These are phyloP conservation scores for Daldinia sp. DNA, from an alignment of 2,329 filamentous ascomycete species.

Conservation along the genomic window DNA sequence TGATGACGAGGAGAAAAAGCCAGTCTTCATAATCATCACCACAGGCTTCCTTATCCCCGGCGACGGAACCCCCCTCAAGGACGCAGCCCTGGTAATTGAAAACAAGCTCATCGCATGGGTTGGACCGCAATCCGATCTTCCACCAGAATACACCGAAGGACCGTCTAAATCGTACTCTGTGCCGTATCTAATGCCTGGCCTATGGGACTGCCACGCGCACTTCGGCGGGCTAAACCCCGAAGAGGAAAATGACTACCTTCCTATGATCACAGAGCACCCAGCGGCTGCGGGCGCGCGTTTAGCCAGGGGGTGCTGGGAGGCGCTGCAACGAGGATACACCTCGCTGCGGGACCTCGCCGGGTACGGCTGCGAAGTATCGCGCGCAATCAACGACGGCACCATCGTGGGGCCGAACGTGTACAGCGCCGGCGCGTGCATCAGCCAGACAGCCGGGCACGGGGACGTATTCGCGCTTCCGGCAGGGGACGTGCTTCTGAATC, in stretches of 20 bases:
- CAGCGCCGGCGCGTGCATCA: constrained; percentile 51
- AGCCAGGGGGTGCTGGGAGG: constrained; percentile 53
- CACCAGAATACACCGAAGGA: constrained; percentile 48
- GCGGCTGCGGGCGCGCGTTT: constrained; percentile 52
- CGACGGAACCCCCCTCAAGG: constrained; percentile 51
- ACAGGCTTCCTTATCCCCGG: constrained; percentile 55
- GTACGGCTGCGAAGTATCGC: constrained; percentile 51
- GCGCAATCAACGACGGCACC: constrained; percentile 50
- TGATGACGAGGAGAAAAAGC: constrained; percentile 43
- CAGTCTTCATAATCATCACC: constrained; percentile 52
- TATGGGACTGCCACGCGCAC: constrained; percentile 54
- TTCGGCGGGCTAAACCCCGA: constrained; percentile 47
- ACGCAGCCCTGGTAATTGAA: constrained; percentile 55
- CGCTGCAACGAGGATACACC: constrained; percentile 55
- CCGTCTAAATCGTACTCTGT: constrained; percentile 47
- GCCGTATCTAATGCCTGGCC: constrained; percentile 53
- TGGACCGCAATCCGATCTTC: constrained; percentile 49
- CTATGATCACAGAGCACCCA: constrained; percentile 50
- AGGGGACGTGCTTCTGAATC: constrained; percentile 52
- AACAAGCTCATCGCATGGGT: constrained; percentile 56
- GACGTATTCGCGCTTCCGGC: constrained; percentile 54
- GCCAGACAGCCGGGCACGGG: constrained; percentile 53
- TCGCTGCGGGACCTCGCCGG: constrained; percentile 54
- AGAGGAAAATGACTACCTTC: constrained; percentile 32
- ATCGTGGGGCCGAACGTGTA: constrained; percentile 54